These are phyloP conservation scores for Trichoderma arundinaceum DNA, from an alignment of 2,329 filamentous ascomycete species.

Conservation along the genomic window DNA sequence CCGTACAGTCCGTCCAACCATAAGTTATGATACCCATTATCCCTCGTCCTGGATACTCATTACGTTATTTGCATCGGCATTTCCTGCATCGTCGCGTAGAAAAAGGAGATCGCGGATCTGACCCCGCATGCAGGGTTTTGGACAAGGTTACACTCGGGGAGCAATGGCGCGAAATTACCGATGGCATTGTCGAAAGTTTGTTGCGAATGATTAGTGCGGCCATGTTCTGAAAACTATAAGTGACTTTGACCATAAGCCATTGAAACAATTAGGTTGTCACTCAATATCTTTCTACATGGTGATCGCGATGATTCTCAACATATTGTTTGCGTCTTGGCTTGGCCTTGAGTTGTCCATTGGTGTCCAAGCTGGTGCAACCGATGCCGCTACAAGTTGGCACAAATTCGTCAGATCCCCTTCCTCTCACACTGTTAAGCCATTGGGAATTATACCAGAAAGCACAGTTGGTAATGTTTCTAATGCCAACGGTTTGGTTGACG, in stretches of 20 bases:
- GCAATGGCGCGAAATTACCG: slow-evolving; percentile 19
- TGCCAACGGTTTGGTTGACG: slow-evolving; percentile 6
- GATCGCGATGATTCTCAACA: neutral
- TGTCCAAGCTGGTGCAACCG: neutral
- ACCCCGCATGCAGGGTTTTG: slow-evolving; percentile 10
- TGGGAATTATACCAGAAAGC: neutral
- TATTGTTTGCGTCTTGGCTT: neutral
- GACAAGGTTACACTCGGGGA: slow-evolving; percentile 23
- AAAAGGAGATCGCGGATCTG: neutral
- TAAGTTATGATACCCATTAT: no score
- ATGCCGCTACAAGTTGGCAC: neutral
- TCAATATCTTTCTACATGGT: neutral
- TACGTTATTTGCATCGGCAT: no score
- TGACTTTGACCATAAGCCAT: neutral
- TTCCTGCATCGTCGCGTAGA: neutral
- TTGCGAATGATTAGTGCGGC: no score
- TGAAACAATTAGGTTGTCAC: neutral
- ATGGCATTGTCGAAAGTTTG: neutral
- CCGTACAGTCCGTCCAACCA: no score
- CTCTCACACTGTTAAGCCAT: slow-evolving; percentile 2
- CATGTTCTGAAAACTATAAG: neutral
- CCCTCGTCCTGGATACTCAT: no score
- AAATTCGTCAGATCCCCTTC: slow-evolving; percentile 6
- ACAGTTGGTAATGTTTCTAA: slow-evolving; percentile 23
- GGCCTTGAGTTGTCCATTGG: neutral